phyloP scores from a whole-genome alignment of 768 basidiomycete genomes.

The Tylopilus plumbeoviolaceoides region DNA sequence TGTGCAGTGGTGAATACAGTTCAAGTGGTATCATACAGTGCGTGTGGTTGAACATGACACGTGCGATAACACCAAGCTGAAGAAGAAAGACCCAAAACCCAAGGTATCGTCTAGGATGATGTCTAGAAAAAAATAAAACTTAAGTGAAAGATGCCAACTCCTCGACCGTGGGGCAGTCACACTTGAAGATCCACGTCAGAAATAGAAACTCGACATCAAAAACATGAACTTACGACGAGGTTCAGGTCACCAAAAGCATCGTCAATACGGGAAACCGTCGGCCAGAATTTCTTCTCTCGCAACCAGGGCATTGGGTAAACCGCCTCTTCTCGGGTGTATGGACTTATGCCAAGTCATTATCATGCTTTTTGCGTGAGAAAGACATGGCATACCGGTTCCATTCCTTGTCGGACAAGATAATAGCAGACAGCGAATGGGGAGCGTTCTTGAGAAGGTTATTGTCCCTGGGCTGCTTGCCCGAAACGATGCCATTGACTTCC shows the following conservation, averaged over 20 bases:
- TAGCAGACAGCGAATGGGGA: slow-evolving; percentile 80
- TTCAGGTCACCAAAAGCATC: slow-evolving; percentile 95
- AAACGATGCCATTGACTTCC: slow-evolving; percentile 84
- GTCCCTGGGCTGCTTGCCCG: slow-evolving; percentile 84
- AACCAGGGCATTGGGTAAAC: slow-evolving; percentile 86
- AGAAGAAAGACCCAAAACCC: slow-evolving; percentile 40
- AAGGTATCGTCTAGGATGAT: slow-evolving; percentile 19
- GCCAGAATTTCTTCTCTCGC: slow-evolving; percentile 94
- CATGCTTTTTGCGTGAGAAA: background rate
- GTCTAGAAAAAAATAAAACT: slow-evolving; percentile 15
- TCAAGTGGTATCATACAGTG: slow-evolving; percentile 32
- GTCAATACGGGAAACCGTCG: slow-evolving; percentile 85
- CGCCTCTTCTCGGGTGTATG: slow-evolving; percentile 88
- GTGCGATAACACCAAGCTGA: slow-evolving; percentile 38
- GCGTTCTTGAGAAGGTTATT: slow-evolving; percentile 94
- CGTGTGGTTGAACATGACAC: slow-evolving; percentile 68
- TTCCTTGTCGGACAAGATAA: slow-evolving; percentile 66
- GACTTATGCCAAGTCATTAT: slow-evolving; percentile 41
- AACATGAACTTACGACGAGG: slow-evolving; percentile 61
- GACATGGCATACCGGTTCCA: slow-evolving; percentile 72
- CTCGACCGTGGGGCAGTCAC: slow-evolving; percentile 84
- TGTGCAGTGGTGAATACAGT: slow-evolving; percentile 18
- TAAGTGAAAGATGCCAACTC: slow-evolving; percentile 45
- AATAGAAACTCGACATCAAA: slow-evolving; percentile 1
- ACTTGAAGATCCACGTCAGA: slow-evolving; percentile 41